Percentiles rank a stretch among this genome's conserved stretches.
These are phyloP conservation scores for Cyberlindnera maclurae DNA, from an alignment of 805 yeast genomes.

Conservation along the genomic window DNA sequence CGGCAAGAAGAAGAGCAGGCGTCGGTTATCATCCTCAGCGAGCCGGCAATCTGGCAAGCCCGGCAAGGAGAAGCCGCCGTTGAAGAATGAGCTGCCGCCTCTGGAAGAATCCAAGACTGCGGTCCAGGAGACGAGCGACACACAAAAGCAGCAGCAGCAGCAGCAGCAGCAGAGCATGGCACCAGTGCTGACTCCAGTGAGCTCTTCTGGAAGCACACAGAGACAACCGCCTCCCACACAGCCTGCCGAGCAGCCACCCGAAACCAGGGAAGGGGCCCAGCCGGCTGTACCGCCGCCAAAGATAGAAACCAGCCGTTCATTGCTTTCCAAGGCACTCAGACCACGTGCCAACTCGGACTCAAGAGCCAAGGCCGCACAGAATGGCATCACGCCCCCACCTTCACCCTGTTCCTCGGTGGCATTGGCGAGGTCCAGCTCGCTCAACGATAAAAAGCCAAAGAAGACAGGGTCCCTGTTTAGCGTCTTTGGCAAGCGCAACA, in stretches of 20 bases:
- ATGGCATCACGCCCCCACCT: slow-evolving; percentile 2
- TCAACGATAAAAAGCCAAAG: slow-evolving; percentile 18
- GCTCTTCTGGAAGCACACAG: neutral
- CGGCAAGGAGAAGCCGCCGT: slow-evolving; percentile 5
- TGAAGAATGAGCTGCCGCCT: neutral
- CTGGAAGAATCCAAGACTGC: neutral
- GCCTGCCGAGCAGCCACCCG: neutral
- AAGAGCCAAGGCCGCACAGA: slow-evolving; percentile 4
- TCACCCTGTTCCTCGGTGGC: neutral
- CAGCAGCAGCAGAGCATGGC: neutral
- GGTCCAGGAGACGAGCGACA: neutral
- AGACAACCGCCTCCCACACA: neutral
- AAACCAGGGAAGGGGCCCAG: neutral
- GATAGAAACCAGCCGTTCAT: slow-evolving; percentile 10
- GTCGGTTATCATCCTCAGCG: slow-evolving; percentile 20
- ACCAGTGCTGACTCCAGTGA: neutral
- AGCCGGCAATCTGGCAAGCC: slow-evolving; percentile 3
- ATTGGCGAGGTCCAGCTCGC: slow-evolving; percentile 17
- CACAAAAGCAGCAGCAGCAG: neutral
- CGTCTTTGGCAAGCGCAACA: slow-evolving; percentile 26
- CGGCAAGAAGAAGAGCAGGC: slow-evolving; percentile 50
- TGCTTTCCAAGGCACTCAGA: slow-evolving; percentile 20
- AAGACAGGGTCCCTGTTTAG: slow-evolving; percentile 23
- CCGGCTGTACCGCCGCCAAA: neutral
- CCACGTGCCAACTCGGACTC: slow-evolving; percentile 23